Base-by-base conservation (phyloP, 345 rosid species). In the Gynandropsis gynandra region DNA sequence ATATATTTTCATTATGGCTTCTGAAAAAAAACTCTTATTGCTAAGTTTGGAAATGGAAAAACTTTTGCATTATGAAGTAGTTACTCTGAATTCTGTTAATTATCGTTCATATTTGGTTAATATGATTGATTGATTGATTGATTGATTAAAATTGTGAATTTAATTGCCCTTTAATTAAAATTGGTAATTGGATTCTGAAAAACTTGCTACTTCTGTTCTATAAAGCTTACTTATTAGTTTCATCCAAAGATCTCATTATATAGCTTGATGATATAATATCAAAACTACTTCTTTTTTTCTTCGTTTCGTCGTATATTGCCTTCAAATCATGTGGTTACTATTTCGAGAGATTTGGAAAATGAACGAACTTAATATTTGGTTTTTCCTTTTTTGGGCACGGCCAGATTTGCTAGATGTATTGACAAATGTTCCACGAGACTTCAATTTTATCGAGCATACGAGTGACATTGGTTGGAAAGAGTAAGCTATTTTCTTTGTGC, bases 381-480 rank as follows among this genome's bases (percentile, higher is more conserved):
- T 16, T n/a, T 58, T 40, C 9, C 12, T 38, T 21, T 47, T 31
- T 36, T 16, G 16, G 54, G 44, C 31, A 9, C 29, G 29, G 29
- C 29, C 82, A 89, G 97, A 89, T 73, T 58, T 89, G 78, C 73
- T 89, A 16, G 70, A 63, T 53, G 49, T 79, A 16, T 69, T 89
- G 54, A 70, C 89, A 16, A 54, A 63, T 47, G 59, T 81, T 63
- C 87, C 92, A 42, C 64, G 93, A 58, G 46, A 64, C 52, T 61
- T 80, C 42, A 85, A 85, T 62, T 85, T 85, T 64, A 77, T 89
- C 9, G 97, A 85, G 72, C 89, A 89, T 64, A 83, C 89, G 54
- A 85, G 85, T 59, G 79, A 85, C 32, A 79, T 87, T 2, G 93
- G 95, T 20, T 89, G 97, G 97, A 89, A 89, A 67, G 82, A 80